Percentiles rank a stretch among this genome's conserved stretches.
phyloP scores from a whole-genome alignment of 1,139 yeast species.

The Candida sanyaensis region DNA sequence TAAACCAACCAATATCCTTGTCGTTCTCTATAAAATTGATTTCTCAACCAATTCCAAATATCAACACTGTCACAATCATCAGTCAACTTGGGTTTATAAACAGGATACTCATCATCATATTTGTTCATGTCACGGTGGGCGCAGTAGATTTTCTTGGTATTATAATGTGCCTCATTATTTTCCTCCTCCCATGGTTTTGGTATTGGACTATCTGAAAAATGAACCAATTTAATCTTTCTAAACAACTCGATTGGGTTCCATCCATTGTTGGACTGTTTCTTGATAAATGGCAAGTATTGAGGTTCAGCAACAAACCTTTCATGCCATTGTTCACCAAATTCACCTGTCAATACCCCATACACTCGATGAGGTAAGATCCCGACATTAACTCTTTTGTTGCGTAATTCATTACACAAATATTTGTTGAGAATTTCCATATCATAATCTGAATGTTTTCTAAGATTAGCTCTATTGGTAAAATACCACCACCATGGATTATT shows the following conservation, averaged over 20 bases:
- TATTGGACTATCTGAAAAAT: constrained; percentile 48
- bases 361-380: constrained; percentile 47
- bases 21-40: constrained; percentile 15
- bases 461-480: constrained; percentile 20
- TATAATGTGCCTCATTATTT: constrained; percentile 22
- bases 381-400: constrained; percentile 23
- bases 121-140: constrained; percentile 18
- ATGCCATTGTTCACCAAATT: constrained; percentile 37
- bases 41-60: constrained; percentile 32
- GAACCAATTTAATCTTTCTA: constrained; percentile 29
- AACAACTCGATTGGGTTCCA: constrained; percentile 30
- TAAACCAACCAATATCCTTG: constrained; percentile 15
- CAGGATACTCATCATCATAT: constrained; percentile 22
- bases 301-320: constrained; percentile 30
- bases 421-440: constrained; percentile 55
- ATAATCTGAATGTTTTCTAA: constrained; percentile 32
- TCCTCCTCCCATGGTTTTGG: constrained; percentile 50
- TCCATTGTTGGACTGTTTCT: constrained; percentile 19
- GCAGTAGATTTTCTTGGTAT: constrained; percentile 29
- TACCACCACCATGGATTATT: constrained; percentile 36
- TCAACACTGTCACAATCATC: constrained; percentile 36
- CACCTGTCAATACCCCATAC: constrained; percentile 53
- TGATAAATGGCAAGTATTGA: constrained; percentile 32
- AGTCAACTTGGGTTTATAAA: constrained; percentile 29
- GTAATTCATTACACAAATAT: constrained; percentile 26